phyloP scores from a whole-genome alignment of 2,329 filamentous ascomycete genomes.

The Mycosphaerelloides madeirae region DNA sequence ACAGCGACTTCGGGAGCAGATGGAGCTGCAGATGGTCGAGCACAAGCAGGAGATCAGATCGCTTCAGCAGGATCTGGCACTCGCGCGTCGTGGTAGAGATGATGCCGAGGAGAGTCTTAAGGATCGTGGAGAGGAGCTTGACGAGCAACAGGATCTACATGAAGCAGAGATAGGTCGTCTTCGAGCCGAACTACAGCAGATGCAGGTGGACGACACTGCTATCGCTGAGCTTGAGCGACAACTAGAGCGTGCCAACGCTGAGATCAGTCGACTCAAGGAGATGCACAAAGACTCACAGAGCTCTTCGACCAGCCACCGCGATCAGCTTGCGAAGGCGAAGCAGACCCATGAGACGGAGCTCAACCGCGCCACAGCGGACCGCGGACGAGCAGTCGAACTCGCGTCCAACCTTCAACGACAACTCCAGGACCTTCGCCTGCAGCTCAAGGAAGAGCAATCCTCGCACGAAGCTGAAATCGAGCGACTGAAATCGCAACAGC shows the following conservation, averaged over 20 bases:
- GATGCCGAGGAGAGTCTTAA: slow-evolving; percentile 19
- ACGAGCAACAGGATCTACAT: slow-evolving; percentile 19
- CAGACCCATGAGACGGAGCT: slow-evolving; percentile 17
- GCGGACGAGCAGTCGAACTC: slow-evolving; percentile 19
- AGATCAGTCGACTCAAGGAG: slow-evolving; percentile 17
- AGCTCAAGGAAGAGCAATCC: slow-evolving; percentile 19
- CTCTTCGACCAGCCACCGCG: slow-evolving; percentile 9
- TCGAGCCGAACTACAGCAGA: slow-evolving; percentile 18
- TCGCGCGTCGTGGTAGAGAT: slow-evolving; percentile 18
- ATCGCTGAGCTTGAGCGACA: slow-evolving; percentile 21
- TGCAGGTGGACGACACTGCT: slow-evolving; percentile 11
- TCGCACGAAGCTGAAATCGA: slow-evolving; percentile 22
- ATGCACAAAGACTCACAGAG: slow-evolving; percentile 14
- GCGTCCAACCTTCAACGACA: slow-evolving; percentile 19
- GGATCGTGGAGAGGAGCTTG: slow-evolving; percentile 22
- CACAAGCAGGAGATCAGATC: slow-evolving; percentile 13
- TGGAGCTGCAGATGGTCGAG: slow-evolving; percentile 16
- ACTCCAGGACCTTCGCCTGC: slow-evolving; percentile 22
- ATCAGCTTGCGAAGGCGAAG: slow-evolving; percentile 15
- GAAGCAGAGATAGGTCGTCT: slow-evolving; percentile 21
- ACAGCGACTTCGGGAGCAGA: slow-evolving; percentile 16
- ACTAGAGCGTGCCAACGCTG: slow-evolving; percentile 17
- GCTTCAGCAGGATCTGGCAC: slow-evolving; percentile 21
- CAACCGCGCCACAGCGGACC: slow-evolving; percentile 14
- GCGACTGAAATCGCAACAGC: slow-evolving; percentile 13